These are phyloP conservation scores for Davidsoniella virescens DNA, from an alignment of 2,329 filamentous ascomycete genomes.

Conservation along the genomic window DNA sequence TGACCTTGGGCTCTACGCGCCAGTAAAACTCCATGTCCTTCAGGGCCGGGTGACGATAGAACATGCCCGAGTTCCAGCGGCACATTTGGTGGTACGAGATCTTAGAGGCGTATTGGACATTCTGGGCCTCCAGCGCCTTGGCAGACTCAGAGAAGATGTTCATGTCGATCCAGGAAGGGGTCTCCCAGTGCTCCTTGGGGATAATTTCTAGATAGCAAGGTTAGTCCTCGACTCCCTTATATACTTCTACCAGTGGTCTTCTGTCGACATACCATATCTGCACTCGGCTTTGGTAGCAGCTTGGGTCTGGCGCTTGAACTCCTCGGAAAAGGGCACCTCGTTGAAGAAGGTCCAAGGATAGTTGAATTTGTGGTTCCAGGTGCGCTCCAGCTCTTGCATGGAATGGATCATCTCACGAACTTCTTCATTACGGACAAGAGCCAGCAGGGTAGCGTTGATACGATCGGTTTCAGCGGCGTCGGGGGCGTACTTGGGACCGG, in stretches of 20 bases:
- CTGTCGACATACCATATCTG: slow-evolving; percentile 48
- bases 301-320: slow-evolving; percentile 73
- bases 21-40: slow-evolving; percentile 80
- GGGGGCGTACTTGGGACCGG: slow-evolving; percentile 61
- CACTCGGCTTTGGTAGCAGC: slow-evolving; percentile 79
- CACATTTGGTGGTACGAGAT: slow-evolving; percentile 98
- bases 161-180: slow-evolving; percentile 80
- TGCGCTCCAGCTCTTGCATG: slow-evolving; percentile 82
- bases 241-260: background rate
- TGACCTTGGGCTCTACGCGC: slow-evolving; percentile 95
- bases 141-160: slow-evolving; percentile 76
- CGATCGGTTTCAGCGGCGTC: slow-evolving; percentile 61
- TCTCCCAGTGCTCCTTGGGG: slow-evolving; percentile 87
- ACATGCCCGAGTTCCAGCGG: slow-evolving; percentile 94
- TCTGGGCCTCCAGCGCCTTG: slow-evolving; percentile 63
- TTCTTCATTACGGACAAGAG: slow-evolving; percentile 86
- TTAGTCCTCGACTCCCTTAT: slow-evolving; percentile 5
- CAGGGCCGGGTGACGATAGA: slow-evolving; percentile 90
- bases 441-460: slow-evolving; percentile 84
- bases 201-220: slow-evolving; percentile 48
- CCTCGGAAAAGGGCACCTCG: slow-evolving; percentile 79
- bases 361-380: slow-evolving; percentile 98
- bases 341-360: slow-evolving; percentile 99
- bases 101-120: slow-evolving; percentile 80
- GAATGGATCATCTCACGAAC: slow-evolving; percentile 67